Percentiles rank a stretch among this genome's conserved stretches.
Evolutionary conservation across 352 stramenopile genomes (phyloP).

Genomic region (Phytophthora cryptogea): DNA sequence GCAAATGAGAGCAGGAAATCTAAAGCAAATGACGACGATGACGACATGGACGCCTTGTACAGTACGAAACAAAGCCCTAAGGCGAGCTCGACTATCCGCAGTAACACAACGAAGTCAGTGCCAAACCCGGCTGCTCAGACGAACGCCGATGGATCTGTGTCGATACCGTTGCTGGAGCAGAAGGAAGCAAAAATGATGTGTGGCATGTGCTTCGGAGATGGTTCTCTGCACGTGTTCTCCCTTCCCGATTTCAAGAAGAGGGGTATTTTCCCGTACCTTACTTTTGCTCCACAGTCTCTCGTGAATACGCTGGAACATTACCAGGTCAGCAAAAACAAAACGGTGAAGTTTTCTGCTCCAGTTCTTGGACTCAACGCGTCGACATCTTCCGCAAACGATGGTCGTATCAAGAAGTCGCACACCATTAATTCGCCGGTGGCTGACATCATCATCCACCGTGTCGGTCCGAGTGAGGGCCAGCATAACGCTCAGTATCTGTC

Average conservation of each 20-base stretch:
- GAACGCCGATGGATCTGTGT: conserved; percentile 49
- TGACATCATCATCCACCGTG: conserved; percentile 81
- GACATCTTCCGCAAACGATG: conserved; percentile 71
- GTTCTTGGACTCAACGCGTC: conserved; percentile 74
- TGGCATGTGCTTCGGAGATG: conserved; percentile 80
- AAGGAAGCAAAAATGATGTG: conserved; percentile 81
- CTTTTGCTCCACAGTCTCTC: conserved; percentile 76
- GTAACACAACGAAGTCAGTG: conserved; percentile 9
- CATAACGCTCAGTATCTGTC: conserved; percentile 76
- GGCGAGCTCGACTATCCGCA: conserved; percentile 16
- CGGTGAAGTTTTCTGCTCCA: conserved; percentile 57
- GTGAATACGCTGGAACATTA: conserved; percentile 79
- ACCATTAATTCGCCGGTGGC: conserved; percentile 83
- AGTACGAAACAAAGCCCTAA: conserved; percentile 47
- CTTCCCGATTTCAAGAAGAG: conserved; percentile 84
- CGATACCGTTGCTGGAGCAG: conserved; percentile 53
- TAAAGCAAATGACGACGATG: conserved; percentile 47
- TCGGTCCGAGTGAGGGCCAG: conserved; percentile 75
- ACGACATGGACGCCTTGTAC: conserved; percentile 80
- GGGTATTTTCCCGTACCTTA: conserved; percentile 81
- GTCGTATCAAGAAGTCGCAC: conserved; percentile 80
- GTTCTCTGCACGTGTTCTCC: conserved; percentile 82
- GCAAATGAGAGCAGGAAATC: conserved; percentile 21
- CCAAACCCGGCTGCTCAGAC: conserved; percentile 8
- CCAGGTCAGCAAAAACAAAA: conserved; percentile 59